Evolutionary conservation across 192 early-diverging fungal species (phyloP), one percentile per base, ranked within the genome.

Genomic region (Backusella liffmaniae): DNA sequence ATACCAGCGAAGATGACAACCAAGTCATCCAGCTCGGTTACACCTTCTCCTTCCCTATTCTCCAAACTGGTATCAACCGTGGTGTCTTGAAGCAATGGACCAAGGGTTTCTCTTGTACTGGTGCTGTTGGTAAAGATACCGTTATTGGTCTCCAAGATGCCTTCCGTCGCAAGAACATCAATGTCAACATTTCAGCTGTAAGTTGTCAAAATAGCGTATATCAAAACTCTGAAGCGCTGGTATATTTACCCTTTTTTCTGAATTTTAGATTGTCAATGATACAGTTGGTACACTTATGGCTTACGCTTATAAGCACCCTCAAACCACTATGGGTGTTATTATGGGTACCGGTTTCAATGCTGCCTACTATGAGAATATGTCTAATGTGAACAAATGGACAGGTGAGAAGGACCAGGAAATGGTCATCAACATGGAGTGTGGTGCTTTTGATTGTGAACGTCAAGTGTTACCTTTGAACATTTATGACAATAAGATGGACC

Each of bases 391-490:
- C 46, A 83, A 80, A 26, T 83, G 87, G 69, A 75, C 86, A 67
- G 70, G 73, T n/a, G 56, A 67, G 23, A 30, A 37, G 21, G n/a
- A 72, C 15, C 62, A 81, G 9, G 90, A 93, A 72, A 96, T 98
- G 95, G 88, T 95, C 72, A 88, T 98, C 81, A 98, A 97, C 79
- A 96, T 90, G 76, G 96, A 98, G 79, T 97, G 96, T 96, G 96
- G 96, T 77, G 94, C 93, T 30, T 96, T 93, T 80, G 94, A 95
- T 83, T 88, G 89, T 75, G 91, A 94, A 18, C 79, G 92, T 62
- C 75, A 80, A 30, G 89, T 97, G 15, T 85, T 97, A 9, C 95
- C 95, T 37, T 75, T 93, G 78, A 96, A 93, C 30, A 86, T 89
- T 76, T 95, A 92, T 81, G 97, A 98, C 82, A 88, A 90, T 77